phyloP scores from a whole-genome alignment of 257 asterid genomes.

The Mentha longifolia region DNA sequence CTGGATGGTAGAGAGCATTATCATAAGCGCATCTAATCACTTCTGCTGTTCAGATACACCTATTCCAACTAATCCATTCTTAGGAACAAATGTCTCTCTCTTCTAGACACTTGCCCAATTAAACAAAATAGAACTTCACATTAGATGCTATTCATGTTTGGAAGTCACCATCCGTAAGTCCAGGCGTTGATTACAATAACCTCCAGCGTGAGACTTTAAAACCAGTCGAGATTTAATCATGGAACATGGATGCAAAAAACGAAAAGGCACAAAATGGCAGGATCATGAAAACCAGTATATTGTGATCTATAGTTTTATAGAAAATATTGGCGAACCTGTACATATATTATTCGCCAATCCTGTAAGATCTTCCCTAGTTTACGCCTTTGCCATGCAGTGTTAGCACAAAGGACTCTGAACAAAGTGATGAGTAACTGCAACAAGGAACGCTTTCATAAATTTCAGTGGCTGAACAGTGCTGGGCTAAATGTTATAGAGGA shows the following conservation, averaged over 20 bases:
- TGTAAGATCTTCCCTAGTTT: constrained; percentile 96
- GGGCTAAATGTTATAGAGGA: background rate
- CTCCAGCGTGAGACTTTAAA: constrained; percentile 4
- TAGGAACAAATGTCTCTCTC: constrained; percentile 17
- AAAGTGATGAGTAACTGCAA: constrained; percentile 81
- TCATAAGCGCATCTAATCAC: constrained; percentile 23
- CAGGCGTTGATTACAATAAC: constrained; percentile 16
- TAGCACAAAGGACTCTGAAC: constrained; percentile 83
- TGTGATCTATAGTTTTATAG: constrained; percentile 5
- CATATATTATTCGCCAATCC: constrained; percentile 93
- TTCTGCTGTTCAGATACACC: constrained; percentile 16
- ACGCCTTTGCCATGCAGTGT: constrained; percentile 98
- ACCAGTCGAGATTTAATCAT: constrained; percentile 3
- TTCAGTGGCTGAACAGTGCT: constrained; percentile 20
- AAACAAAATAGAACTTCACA: constrained; percentile 16
- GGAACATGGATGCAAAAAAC: background rate
- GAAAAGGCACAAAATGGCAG: constrained; percentile 4
- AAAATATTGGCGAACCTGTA: constrained; percentile 63
- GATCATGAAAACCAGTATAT: constrained; percentile 20
- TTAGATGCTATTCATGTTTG: background rate
- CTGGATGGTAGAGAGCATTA: background rate
- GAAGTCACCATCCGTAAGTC: constrained; percentile 5
- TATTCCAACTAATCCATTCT: constrained; percentile 16
- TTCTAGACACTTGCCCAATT: constrained; percentile 22
- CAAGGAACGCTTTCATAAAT: constrained; percentile 28